Percentiles rank a stretch among this genome's conserved stretches.
phyloP scores from a whole-genome alignment of 2,329 filamentous ascomycete species.

The Venturia asperata region DNA sequence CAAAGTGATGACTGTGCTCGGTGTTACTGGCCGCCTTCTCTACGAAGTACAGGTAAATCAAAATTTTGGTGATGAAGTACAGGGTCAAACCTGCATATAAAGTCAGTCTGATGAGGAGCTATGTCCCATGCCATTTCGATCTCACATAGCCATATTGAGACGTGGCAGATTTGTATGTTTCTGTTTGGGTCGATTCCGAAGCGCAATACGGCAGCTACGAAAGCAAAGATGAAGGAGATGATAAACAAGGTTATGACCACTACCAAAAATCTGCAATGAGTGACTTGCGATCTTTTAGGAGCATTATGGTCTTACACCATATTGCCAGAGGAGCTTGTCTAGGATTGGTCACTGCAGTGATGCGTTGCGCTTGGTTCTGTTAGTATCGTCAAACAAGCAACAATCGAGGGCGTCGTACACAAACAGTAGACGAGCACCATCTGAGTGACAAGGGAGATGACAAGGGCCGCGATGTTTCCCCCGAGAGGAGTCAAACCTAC shows the following conservation, averaged over 20 bases:
- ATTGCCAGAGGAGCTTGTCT: background rate
- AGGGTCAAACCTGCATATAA: constrained; percentile 40
- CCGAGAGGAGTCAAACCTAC: background rate
- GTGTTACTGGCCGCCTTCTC: constrained; percentile 51
- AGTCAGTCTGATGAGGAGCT: background rate
- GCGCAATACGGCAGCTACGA: constrained; percentile 50
- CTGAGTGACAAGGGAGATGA: constrained; percentile 5
- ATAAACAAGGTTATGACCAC: constrained; percentile 54
- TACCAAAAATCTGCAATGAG: constrained; percentile 25
- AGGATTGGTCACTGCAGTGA: background rate
- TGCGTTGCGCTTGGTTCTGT: background rate
- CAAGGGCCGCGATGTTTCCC: background rate
- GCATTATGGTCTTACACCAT: constrained; percentile 1
- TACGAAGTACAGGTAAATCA: constrained; percentile 59
- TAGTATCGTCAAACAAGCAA: background rate
- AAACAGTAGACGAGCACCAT: constrained; percentile 12
- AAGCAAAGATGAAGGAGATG: constrained; percentile 55
- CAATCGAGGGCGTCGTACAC: background rate
- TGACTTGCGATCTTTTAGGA: background rate
- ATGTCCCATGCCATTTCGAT: background rate
- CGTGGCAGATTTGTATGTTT: constrained; percentile 46
- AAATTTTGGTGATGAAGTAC: constrained; percentile 58
- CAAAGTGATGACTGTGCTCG: background rate
- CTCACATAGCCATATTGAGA: constrained; percentile 51
- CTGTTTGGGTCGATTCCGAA: constrained; percentile 51